Conservation (phyloP, 495 filamentous ascomycete genomes). For the Lophiotrema nucula region DNA sequence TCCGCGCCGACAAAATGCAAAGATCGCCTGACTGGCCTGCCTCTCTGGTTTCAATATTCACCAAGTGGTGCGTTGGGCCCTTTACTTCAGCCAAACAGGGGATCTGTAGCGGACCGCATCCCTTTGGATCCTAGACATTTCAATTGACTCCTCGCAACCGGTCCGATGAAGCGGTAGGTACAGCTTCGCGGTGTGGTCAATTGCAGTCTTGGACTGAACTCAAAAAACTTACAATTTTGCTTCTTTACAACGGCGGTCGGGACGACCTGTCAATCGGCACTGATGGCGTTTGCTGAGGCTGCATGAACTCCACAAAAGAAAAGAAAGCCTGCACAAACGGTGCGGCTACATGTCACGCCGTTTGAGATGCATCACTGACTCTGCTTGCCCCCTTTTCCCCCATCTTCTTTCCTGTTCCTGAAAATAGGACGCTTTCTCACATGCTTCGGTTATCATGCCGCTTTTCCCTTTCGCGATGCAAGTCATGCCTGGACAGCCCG, state of each 20-base stretch:
- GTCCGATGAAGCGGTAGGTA: too few species aligned
- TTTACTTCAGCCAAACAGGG: too few species aligned
- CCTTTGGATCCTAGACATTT: too few species aligned
- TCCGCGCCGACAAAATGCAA: neutral
- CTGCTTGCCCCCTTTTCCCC: too few species aligned
- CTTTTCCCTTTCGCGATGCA: constrained; percentile 1
- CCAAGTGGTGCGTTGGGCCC: neutral
- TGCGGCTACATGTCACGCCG: too few species aligned
- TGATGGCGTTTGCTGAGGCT: neutral
- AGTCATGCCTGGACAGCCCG: constrained; percentile 23
- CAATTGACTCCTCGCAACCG: too few species aligned
- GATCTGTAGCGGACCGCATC: too few species aligned
- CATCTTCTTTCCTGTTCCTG: neutral
- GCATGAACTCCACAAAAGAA: neutral
- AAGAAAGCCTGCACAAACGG: constrained; percentile 5
- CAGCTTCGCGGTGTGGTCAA: too few species aligned
- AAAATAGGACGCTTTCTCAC: too few species aligned
- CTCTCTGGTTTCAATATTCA: neutral
- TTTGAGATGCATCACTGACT: too few species aligned
- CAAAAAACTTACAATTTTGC: neutral
- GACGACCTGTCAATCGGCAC: neutral
- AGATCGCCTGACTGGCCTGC: neutral
- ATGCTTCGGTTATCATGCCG: neutral
- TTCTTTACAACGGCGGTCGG: neutral
- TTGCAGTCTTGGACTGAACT: too few species aligned